Evolutionary conservation across 1,139 yeast species (phyloP), one percentile per base, ranked within the genome.

Genomic region (Pichia sp.): DNA sequence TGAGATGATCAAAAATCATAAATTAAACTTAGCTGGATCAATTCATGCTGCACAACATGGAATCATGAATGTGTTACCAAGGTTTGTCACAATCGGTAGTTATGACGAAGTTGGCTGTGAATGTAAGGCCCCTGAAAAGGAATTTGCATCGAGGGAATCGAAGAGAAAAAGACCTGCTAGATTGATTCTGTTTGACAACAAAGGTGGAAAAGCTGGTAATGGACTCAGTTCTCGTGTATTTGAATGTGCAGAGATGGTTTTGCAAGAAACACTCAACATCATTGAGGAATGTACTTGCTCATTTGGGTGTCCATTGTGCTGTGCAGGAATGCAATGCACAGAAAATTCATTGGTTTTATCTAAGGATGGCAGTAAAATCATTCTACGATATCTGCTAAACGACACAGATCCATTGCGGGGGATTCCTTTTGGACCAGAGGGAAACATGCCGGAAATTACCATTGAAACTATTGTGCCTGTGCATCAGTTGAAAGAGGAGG

Each of bases 11-110:
- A 70, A 73, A 3, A 68, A 66, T 2, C 87, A 89, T 58, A 62
- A 72, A 2, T 70, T 93, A 43, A 85, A 81, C 42, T 70, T 84
- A 1, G 93, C 98, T 0, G 99, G 89, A 2, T 95, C 95, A 0
- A 88, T 93, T n/a, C 99, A 95, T 70, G 97, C 96, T 5, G 96
- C 96, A 0, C 95, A 90, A 60, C 99, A 93, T 71, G 89, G 89
- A 0, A 71, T 91, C 1, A 84, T 89, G 78, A 85, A 86, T 47
- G 75, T 87, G 57, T 66, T 90, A 25, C 95, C 96, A 0, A 61
- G 78, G 4, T 80, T 80, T 56, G 75, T 81, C 40, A 82, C 82
- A n/a, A 74, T 81, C 23, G 80, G 82, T 3, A 76, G 79, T 2
- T 55, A 52, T 19, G 84, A 85, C 44, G 98, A 91, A 60, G 76